These are phyloP conservation scores for Aspergillus sp. DNA, from an alignment of 2,329 filamentous ascomycete species.

Conservation along the genomic window DNA sequence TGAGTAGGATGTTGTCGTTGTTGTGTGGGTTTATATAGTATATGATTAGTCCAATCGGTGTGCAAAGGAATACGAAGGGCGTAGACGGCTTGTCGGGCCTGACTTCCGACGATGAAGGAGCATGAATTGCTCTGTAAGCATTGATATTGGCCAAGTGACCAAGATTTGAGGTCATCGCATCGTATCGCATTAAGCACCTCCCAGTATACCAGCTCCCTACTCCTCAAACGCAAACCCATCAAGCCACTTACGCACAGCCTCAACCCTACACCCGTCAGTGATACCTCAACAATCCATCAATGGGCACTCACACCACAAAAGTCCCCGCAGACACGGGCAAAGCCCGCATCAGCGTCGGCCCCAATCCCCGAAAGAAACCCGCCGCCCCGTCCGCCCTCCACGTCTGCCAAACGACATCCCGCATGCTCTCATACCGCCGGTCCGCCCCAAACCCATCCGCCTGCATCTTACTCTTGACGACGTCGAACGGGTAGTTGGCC, in stretches of 20 bases:
- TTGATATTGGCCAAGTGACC: too few relatives aligned
- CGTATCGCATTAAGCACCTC: too few relatives aligned
- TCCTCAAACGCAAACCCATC: too few relatives aligned
- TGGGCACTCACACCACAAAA: constrained; percentile 66
- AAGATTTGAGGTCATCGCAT: too few relatives aligned
- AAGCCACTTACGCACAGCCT: not conserved
- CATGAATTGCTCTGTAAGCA: too few relatives aligned
- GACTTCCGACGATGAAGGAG: not conserved
- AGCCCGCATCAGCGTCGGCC: constrained; percentile 82
- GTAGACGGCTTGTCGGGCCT: not conserved
- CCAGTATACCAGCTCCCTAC: too few relatives aligned
- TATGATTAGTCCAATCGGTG: not conserved
- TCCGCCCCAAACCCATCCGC: constrained; percentile 76
- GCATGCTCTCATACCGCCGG: constrained; percentile 72
- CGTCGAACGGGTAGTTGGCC: constrained; percentile 86
- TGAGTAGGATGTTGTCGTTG: not conserved
- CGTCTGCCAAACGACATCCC: constrained; percentile 78
- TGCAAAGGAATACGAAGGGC: not conserved
- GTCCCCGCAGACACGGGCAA: constrained; percentile 95
- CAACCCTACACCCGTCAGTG: not conserved
- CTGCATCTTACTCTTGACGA: constrained; percentile 98
- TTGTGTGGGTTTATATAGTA: not conserved
- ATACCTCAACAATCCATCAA: not conserved
- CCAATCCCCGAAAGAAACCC: constrained; percentile 91
- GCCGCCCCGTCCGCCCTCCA: constrained; percentile 69